Percentiles rank a stretch among this genome's conserved stretches.
Evolutionary conservation across 345 rosid genomes (phyloP).

Genomic region (Euphorbia pulcherrima): DNA sequence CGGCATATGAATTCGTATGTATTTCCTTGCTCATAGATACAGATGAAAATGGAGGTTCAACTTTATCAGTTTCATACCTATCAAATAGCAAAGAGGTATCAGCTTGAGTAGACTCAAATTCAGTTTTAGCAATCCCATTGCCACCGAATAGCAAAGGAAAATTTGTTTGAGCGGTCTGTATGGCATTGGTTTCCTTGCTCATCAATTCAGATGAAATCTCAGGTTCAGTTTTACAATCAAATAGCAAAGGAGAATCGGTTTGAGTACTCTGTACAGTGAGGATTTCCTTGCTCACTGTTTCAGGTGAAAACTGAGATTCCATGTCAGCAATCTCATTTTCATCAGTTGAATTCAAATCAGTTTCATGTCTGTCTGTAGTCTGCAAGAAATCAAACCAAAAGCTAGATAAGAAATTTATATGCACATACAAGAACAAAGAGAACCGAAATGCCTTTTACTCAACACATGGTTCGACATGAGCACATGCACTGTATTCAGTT

Average conservation of each 20-base stretch:
- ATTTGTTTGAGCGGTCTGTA: conserved; percentile 28
- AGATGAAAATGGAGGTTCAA: conserved; percentile 25
- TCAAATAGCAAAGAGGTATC: conserved; percentile 20
- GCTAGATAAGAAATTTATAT: conserved; percentile 19
- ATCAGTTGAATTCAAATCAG: conserved; percentile 28
- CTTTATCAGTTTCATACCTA: conserved; percentile 22
- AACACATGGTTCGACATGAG: background rate
- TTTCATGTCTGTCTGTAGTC: conserved; percentile 27
- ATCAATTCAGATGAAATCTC: conserved; percentile 21
- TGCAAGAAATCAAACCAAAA: conserved; percentile 23
- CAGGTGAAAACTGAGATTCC: conserved; percentile 24
- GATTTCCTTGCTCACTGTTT: conserved; percentile 21
- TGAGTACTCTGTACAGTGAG: conserved; percentile 29
- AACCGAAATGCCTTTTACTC: background rate
- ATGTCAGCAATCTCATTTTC: conserved; percentile 22
- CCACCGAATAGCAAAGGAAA: conserved; percentile 21
- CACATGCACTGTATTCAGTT: background rate
- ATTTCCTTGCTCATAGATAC: conserved; percentile 21
- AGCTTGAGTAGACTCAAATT: conserved; percentile 23
- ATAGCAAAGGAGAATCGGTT: conserved; percentile 17
- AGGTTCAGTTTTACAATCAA: conserved; percentile 28
- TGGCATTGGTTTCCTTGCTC: conserved; percentile 18
- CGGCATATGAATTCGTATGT: conserved; percentile 14
- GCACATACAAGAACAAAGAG: background rate
- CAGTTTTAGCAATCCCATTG: conserved; percentile 23